Evolutionary conservation across 2,329 filamentous ascomycete species (phyloP), one percentile per base, ranked within the genome.

Genomic region (Alternaria triticina): DNA sequence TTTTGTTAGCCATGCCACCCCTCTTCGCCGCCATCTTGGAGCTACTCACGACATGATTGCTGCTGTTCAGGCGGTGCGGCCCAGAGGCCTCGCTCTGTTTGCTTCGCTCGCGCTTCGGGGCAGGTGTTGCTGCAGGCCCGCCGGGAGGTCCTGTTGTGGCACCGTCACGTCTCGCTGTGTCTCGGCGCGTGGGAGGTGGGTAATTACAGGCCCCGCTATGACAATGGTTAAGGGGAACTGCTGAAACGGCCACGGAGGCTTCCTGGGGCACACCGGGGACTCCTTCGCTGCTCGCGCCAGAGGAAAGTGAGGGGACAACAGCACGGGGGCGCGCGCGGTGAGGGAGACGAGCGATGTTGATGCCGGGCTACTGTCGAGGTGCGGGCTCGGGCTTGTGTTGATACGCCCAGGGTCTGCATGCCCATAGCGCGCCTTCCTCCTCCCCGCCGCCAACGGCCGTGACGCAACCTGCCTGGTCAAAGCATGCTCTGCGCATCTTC

Each of bases 41-140:
- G 51, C 60, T 57, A 80, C 79, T 70, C 73, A 80, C 78, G 78
- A 75, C 79, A 81, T 81, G 76, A 55, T 75, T 75, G 73, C 75
- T 62, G 72, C 65, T 22, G 61, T 54, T 70, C 64, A 69, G 60
- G 70, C 68, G 70, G 72, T 71, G 71, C 67, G 77, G 78, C 79
- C 79, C 74, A 71, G 67, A 70, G 77, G 78, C 77, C 74, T 73
- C 74, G 68, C 69, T 72, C 64, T 62, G 56, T 52, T 58, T 66
- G 65, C 66, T 66, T 62, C 68, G 66, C 69, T 59, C 65, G 65
- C 68, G 67, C 59, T 52, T 44, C 30, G 63, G 23, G 59, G 62
- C 64, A 64, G 62, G 65, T 61, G 65, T 67, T 54, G 75, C 73
- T 75, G 75, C 74, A 62, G 55, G 54, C 51, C 62, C 63, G 47